Conservation (phyloP, 2,329 filamentous ascomycete genomes). For the Thielaviopsis punctulata region DNA sequence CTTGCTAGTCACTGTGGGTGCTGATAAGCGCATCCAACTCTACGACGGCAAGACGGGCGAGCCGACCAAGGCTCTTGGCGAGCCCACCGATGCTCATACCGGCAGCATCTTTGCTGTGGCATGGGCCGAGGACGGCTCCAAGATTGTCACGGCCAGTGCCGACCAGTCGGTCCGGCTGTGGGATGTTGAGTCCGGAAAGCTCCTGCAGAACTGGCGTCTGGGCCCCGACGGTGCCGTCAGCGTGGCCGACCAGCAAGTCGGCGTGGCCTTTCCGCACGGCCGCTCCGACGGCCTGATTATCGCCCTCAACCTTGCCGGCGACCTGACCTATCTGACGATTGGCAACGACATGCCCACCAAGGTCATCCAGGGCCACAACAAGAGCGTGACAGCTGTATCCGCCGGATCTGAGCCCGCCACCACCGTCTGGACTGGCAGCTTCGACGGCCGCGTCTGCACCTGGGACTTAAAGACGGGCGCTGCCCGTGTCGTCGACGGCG, state of each 20-base stretch:
- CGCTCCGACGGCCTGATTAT: conserved; percentile 77
- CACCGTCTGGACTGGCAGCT: conserved; percentile 66
- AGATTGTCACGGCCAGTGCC: conserved; percentile 77
- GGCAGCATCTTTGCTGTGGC: conserved; percentile 86
- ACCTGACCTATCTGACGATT: conserved; percentile 74
- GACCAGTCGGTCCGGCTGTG: conserved; percentile 92
- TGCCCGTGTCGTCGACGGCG: conserved; percentile 58
- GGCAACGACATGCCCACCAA: conserved; percentile 51
- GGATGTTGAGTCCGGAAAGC: conserved; percentile 68
- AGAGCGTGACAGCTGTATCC: conserved; percentile 63
- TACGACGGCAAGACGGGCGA: conserved; percentile 96
- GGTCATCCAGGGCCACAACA: conserved; percentile 75
- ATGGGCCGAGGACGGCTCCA: conserved; percentile 75
- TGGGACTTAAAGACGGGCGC: conserved; percentile 63
- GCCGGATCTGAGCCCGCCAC: conserved; percentile 23
- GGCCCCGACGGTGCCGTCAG: conserved; percentile 56
- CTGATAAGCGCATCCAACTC: conserved; percentile 81
- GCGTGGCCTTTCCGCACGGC: conserved; percentile 74
- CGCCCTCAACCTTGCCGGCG: conserved; percentile 72
- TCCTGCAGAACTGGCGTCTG: conserved; percentile 68
- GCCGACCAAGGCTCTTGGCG: conserved; percentile 56
- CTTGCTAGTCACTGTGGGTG: conserved; percentile 69
- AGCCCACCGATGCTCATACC: conserved; percentile 53
- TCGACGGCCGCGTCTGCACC: conserved; percentile 69
- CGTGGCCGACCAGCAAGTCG: conserved; percentile 77